phyloP scores from a whole-genome alignment of 2,329 filamentous ascomycete genomes.

The Arthrobotrys musiformis region DNA sequence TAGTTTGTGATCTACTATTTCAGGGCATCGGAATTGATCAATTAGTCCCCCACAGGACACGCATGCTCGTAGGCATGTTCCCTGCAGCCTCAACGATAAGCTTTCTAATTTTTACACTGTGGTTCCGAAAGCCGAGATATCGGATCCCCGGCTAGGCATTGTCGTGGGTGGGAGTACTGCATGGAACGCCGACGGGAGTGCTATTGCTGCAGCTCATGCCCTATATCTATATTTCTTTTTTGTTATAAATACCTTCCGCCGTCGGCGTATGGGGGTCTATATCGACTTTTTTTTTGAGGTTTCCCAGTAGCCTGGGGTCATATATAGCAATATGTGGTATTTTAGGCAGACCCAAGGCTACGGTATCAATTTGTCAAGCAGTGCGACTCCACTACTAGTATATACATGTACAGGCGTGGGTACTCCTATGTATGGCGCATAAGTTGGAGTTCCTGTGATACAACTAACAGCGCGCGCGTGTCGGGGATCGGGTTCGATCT shows the following conservation, averaged over 20 bases:
- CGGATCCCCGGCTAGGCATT: slow-evolving; percentile 16
- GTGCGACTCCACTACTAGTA: neutral
- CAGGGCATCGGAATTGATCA: slow-evolving; percentile 32
- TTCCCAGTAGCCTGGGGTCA: neutral
- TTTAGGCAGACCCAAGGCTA: slow-evolving; percentile 9
- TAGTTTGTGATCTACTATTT: slow-evolving; percentile 26
- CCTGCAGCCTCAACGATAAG: slow-evolving; percentile 41
- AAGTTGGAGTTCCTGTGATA: neutral
- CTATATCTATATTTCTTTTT: slow-evolving; percentile 10
- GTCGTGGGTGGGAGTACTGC: neutral
- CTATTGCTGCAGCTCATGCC: slow-evolving; percentile 2
- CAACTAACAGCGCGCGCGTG: slow-evolving; percentile 4
- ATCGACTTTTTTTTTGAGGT: neutral
- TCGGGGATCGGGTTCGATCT: neutral
- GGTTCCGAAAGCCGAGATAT: slow-evolving; percentile 46
- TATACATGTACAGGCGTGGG: neutral
- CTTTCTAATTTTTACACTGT: slow-evolving; percentile 41
- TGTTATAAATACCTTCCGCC: neutral
- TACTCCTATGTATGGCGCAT: neutral
- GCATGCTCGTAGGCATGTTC: slow-evolving; percentile 23
- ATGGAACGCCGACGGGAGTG: neutral
- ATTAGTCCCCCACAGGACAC: slow-evolving; percentile 21
- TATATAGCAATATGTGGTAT: neutral
- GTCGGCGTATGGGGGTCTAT: neutral
- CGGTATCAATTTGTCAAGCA: slow-evolving; percentile 25